Base-by-base conservation (phyloP, 2,329 filamentous ascomycete species). In the Aspergillus niger region DNA sequence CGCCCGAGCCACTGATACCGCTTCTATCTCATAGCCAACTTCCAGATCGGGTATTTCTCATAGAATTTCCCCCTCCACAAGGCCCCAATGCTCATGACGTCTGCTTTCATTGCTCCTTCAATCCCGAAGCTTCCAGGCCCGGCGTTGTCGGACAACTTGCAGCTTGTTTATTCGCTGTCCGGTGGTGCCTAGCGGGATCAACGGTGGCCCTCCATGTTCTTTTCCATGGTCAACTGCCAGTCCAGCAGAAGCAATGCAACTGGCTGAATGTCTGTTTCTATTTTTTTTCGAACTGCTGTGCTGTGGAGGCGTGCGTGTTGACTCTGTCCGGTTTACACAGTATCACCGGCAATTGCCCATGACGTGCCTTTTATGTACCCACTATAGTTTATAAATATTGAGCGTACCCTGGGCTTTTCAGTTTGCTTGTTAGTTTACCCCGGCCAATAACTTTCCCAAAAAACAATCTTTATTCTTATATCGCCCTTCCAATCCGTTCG, bases 331-430 rank as follows among this genome's bases (percentile, higher is more conserved):
- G 61, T 50, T 36, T 61, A 50, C 51, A 20, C 20, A 20, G 20
- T 20, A 20, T 20, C 58, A 48, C 51, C 43, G 59, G 43, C 55
- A 38, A 28, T 44, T 52, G 41, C 22, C 38, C 38, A 67, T 64
- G 63, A 63, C 63, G 53, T 63, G 54, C 48, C 41, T 30, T 20
- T 49, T 52, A 13, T 50, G 57, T 61, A 59, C 39, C 65, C 67
- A 64, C 64, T 48, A 20, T n/a, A 15, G 13, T 60, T 61, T 68
- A 70, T 70, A 69, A 70, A 68, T 65, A 67, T 52, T 55, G 28
- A 43, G 50, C 50, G 48, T 32, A 32, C 26, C 53, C 53, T 55
- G 53, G 24, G 11, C 22, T 17, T 57, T 55, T 51, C 30, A 36
- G 15, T 36, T 32, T 20, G 10, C 48, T 51, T 15, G 26, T 61